phyloP scores from a whole-genome alignment of 192 early-diverging fungal species.

The Dimargaris verticillata region DNA sequence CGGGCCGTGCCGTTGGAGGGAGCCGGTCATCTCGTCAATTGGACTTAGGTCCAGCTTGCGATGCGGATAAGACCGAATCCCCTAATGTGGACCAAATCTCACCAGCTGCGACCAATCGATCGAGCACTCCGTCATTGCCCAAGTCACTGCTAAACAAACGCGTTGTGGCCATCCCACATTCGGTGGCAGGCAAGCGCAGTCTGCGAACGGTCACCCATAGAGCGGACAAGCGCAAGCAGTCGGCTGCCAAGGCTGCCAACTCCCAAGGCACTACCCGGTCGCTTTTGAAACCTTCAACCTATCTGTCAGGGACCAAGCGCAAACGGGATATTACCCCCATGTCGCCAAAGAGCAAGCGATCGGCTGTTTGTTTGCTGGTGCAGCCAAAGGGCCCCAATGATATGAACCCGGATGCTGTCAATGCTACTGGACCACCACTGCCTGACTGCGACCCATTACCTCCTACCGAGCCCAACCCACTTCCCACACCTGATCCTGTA shows the following conservation, averaged over 20 bases:
- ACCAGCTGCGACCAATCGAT: neutral
- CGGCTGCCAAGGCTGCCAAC: neutral
- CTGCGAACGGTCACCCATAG: conserved; percentile 7
- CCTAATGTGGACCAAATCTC: neutral
- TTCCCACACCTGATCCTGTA: no score
- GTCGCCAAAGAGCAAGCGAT: no score
- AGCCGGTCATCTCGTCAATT: neutral
- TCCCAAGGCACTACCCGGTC: neutral
- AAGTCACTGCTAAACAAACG: conserved; percentile 5
- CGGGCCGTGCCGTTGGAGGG: neutral
- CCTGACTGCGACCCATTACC: no score
- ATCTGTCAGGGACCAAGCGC: neutral
- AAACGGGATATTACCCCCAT: neutral
- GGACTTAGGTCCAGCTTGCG: neutral
- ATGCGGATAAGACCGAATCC: neutral
- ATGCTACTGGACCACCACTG: neutral
- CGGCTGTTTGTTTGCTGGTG: neutral
- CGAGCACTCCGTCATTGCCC: neutral
- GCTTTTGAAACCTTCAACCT: neutral
- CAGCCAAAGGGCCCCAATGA: neutral
- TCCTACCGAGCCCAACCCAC: no score
- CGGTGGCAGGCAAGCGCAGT: conserved; percentile 9
- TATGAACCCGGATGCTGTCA: neutral
- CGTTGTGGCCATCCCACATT: neutral
- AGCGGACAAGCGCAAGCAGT: neutral